Evolutionary conservation across 148 eudicot species (phyloP), one percentile per base, ranked within the genome.

Genomic region (Nyssa sinensis): DNA sequence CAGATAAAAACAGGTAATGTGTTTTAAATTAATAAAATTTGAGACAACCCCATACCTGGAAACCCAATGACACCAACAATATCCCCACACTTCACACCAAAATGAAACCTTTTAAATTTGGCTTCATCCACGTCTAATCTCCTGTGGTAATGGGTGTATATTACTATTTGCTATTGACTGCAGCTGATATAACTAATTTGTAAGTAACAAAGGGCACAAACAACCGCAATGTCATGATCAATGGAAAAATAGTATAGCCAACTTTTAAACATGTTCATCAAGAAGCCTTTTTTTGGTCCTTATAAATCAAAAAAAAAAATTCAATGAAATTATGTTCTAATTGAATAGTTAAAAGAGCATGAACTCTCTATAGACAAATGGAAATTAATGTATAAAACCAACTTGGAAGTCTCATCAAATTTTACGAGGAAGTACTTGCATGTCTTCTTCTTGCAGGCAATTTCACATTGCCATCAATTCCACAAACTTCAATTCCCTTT

Each of bases 21-120:
- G 17, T 5, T 19, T 9, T 72, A 29, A 62, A 44, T 14, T 8
- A 17, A 24, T 17, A 62, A 35, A 1, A 55, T 25, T 33, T 28
- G 61, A 61, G 58, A 59, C 31, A 25, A n/a, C 53, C 58, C 71
- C 81, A 78, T 71, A 94, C 98, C 98, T 87, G 97, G 97, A 84
- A 75, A 88, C 51, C 98, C 97, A 76, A 83, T 70, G 63, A 94
- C 81, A 51, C 98, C 98, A 80, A 92, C 92, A 69, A 92, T 85
- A 83, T 94, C 98, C 75, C 98, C 98, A 67, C 96, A 93, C 80
- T 94, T 94, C 62, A 92, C 98, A 70, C 84, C 64, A 33, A 82
- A 75, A 72, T 92, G 98, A 67, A 90, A 84, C 81, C 61, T 87
- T 23, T 82, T 67, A 82, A 94, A 94, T 67, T 90, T 96, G 66